Evolutionary conservation across 1,284 basidiomycete species (phyloP).

Genomic region (Leccinum cinnamomeum): DNA sequence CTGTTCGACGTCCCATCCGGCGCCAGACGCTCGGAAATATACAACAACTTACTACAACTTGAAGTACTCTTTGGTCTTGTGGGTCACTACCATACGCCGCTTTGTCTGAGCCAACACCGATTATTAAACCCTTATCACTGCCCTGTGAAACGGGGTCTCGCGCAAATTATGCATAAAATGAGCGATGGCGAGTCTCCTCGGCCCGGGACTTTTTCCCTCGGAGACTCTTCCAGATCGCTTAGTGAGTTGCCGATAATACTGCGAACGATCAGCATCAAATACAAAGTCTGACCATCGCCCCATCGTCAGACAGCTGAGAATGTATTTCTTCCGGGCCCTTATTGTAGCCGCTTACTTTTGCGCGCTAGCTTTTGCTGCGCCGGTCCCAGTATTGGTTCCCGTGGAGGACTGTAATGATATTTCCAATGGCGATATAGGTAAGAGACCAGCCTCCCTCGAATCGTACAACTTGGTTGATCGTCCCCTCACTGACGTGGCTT

Average conservation of each 20-base stretch:
- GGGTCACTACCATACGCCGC: not conserved
- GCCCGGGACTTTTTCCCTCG: not conserved
- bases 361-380: constrained; percentile 5
- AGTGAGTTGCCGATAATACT: constrained; percentile 2
- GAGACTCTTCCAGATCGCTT: not conserved
- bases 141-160: not conserved
- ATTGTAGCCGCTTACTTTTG: constrained; percentile 7
- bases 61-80: not conserved
- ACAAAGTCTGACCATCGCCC: not conserved
- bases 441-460: not conserved
- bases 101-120: not conserved
- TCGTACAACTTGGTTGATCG: not conserved
- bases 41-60: not conserved
- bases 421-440: not conserved
- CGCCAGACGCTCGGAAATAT: not conserved
- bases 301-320: not conserved
- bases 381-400: not conserved
- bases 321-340: not conserved
- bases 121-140: not conserved
- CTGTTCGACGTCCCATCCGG: not conserved
- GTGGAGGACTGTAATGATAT: not conserved
- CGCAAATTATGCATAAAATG: constrained; percentile 8
- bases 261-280: not conserved
- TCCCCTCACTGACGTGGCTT: not conserved
- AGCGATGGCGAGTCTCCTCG: not conserved